Evolutionary conservation across 257 asterid genomes (phyloP), one percentile per base, ranked within the genome.

Genomic region (Linaria vulgaris): DNA sequence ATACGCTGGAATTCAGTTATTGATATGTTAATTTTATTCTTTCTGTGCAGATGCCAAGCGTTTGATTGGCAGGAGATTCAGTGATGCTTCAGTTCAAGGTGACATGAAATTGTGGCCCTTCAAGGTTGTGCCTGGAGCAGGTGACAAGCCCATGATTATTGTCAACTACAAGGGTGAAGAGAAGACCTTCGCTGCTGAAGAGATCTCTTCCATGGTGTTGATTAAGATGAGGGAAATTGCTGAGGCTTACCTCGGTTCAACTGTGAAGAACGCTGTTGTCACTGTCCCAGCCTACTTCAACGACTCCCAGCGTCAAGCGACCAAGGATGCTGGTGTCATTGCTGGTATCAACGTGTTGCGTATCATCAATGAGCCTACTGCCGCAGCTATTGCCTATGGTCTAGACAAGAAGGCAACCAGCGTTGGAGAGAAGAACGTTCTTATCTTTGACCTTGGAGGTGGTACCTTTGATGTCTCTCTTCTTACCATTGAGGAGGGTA

Each of bases 381-480:
- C 95, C 27, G 96, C 96, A 17, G 96, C 96, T 57, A 88, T 88
- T 75, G 96, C 96, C 15, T 88, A 88, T 25, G 96, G 96, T 44
- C 77, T 88, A 57, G 96, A 88, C 79, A 88, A 85, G 82, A 88
- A 85, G 76, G 91, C 91, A 1, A 83, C 88, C 17, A 88, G 95
- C 25, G 91, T 80, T 5, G 90, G 95, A 5, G 96, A 85, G 78
- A 88, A 88, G 79, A 88, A 88, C 63, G 91, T 88, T 15, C 38
- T 88, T 71, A 88, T 88, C 57, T 88, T 88, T 27, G 94, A 88
- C 66, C 94, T 85, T 69, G 94, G 96, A 43, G 94, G 96, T 57
- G 96, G 94, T 21, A 88, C 96, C 2, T 88, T 88, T 23, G 96
- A 88, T 79, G 96, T 88, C 47, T 82, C 88, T 38, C 88, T 82